Percentiles rank a stretch among this genome's conserved stretches.
Conservation (phyloP, 495 filamentous ascomycete genomes). For the Penicillium chermesinum region DNA sequence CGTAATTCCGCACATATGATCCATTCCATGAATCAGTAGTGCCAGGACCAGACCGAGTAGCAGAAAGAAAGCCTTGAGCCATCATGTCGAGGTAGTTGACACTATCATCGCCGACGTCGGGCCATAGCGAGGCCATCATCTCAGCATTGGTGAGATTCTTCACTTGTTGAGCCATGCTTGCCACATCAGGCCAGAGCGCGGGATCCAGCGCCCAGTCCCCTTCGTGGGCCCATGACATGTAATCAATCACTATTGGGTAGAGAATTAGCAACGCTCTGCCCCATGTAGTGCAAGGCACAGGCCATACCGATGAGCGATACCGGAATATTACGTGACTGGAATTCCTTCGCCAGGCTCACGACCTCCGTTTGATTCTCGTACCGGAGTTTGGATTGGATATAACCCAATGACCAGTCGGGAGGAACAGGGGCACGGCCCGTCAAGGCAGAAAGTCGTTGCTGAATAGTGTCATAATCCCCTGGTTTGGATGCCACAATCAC, state of each 20-base stretch:
- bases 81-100: conserved; percentile 27
- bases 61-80: conserved; percentile 23
- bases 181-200: conserved; percentile 20
- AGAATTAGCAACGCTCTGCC: neutral
- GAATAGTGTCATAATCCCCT: conserved; percentile 24
- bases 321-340: conserved; percentile 18
- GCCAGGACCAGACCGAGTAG: conserved; percentile 23
- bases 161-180: conserved; percentile 20
- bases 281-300: neutral
- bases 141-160: conserved; percentile 26
- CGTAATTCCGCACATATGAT: conserved; percentile 29
- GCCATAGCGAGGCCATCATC: conserved; percentile 33
- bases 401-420: conserved; percentile 27
- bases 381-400: conserved; percentile 31
- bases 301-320: conserved; percentile 17
- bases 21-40: conserved; percentile 30
- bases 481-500: conserved; percentile 17
- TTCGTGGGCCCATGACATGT: conserved; percentile 30
- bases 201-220: conserved; percentile 32
- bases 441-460: conserved; percentile 22
- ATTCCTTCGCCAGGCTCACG: conserved; percentile 18
- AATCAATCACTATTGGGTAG: conserved; percentile 25
- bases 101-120: conserved; percentile 26
- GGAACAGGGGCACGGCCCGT: conserved; percentile 24
- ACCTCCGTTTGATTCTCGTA: conserved; percentile 30